phyloP scores from a whole-genome alignment of 1,284 basidiomycete species.

The Ustilago curta region DNA sequence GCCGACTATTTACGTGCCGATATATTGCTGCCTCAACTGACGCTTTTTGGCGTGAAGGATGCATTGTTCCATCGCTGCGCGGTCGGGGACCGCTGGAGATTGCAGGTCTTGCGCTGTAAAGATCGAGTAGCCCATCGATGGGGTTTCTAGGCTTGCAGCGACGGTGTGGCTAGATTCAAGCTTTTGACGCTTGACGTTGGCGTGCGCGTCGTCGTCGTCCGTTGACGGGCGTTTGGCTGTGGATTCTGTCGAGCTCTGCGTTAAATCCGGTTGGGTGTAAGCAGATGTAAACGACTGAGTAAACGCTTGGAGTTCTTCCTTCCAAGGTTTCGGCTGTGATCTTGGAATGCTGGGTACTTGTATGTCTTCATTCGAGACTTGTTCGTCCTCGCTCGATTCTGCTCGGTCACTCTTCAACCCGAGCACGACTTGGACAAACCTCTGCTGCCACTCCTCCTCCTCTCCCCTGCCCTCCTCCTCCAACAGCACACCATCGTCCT shows the following conservation, averaged over 20 bases:
- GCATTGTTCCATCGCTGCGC: conserved; percentile 31
- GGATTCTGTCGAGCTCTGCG: not conserved
- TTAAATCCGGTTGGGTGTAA: conserved; percentile 11
- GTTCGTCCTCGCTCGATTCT: conserved; percentile 20
- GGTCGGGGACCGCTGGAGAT: conserved; percentile 21
- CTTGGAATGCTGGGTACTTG: conserved; percentile 53
- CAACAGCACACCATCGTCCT: conserved; percentile 79
- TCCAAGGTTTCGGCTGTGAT: conserved; percentile 50
- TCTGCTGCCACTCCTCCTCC: conserved; percentile 75
- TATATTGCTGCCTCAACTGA: conserved; percentile 36
- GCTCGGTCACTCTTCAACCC: not conserved
- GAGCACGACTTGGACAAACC: conserved; percentile 59
- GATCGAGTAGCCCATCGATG: conserved; percentile 30
- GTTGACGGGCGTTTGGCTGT: conserved; percentile 1
- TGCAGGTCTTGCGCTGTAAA: conserved; percentile 30
- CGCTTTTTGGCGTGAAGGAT: conserved; percentile 38
- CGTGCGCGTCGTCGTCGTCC: not conserved
- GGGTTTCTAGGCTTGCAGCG: not conserved
- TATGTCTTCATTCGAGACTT: conserved; percentile 27
- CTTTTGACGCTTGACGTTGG: conserved; percentile 20
- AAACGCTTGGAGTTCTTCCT: conserved; percentile 26
- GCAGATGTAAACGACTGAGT: not conserved
- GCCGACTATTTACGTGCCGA: conserved; percentile 4
- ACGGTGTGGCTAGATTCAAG: conserved; percentile 7
- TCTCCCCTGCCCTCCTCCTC: conserved; percentile 57